These are phyloP conservation scores for Xylariaceae sp. DNA, from an alignment of 2,329 filamentous ascomycete genomes.

Conservation along the genomic window DNA sequence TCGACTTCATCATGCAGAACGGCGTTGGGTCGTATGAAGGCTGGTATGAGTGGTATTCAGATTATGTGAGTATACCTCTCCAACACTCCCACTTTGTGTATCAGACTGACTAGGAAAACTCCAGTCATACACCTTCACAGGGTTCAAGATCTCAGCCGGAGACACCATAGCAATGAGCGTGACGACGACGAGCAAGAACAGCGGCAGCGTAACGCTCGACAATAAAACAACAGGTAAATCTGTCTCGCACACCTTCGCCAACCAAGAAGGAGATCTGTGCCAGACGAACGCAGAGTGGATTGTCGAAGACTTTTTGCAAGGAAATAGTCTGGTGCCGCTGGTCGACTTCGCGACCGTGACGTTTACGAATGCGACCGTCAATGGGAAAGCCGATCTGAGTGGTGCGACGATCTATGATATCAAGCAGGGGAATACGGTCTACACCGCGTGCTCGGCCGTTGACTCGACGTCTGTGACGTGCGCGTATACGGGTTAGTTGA, in stretches of 20 bases:
- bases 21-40: conserved; percentile 43
- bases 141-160: conserved; percentile 35
- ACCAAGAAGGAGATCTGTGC: conserved; percentile 41
- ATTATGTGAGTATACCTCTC: conserved; percentile 33
- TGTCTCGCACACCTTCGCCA: conserved; percentile 48
- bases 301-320: conserved; percentile 49
- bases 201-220: conserved; percentile 14
- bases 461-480: conserved; percentile 25
- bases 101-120: not conserved
- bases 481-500: conserved; percentile 17
- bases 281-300: conserved; percentile 61
- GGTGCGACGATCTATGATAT: conserved; percentile 43
- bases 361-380: conserved; percentile 39
- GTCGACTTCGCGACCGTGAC: conserved; percentile 43
- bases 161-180: conserved; percentile 28
- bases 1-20: conserved; percentile 49
- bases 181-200: conserved; percentile 11
- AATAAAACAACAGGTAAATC: conserved; percentile 49
- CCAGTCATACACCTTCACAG: conserved; percentile 44
- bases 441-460: conserved; percentile 29
- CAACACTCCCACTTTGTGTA: not conserved
- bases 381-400: conserved; percentile 31
- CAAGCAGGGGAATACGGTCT: conserved; percentile 36
- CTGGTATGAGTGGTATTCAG: conserved; percentile 60
- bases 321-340: conserved; percentile 39